Evolutionary conservation across 768 basidiomycete genomes (phyloP), one percentile per base, ranked within the genome.

Genomic region (Termitomyces sp.): DNA sequence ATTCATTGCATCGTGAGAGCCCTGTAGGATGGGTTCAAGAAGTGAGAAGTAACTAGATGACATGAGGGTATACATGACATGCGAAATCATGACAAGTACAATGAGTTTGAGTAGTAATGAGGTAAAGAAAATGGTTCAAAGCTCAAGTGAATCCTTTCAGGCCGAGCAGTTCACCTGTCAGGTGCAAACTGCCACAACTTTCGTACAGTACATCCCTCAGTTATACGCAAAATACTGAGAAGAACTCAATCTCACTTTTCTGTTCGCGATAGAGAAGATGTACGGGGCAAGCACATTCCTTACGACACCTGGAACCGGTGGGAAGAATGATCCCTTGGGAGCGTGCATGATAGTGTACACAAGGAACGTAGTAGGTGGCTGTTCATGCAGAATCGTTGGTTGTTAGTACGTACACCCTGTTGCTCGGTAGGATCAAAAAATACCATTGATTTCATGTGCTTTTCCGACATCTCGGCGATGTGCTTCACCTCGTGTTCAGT

Each of bases 391-490:
- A 32, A 34, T 40, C 16, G 9, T 21, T 16, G 17, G 16, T 23
- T 23, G 8, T 52, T 16, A 53, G 52, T 44, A 40, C n/a, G 19
- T 21, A 17, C 11, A 14, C 8, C 30, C 9, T 27, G n/a, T 5
- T 28, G 8, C 9, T 1, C 28, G 21, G 6, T 19, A 16, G 14
- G 19, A 21, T 11, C n/a, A 12, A 39, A n/a, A n/a, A 46, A 46
- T n/a, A 62, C 63, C 61, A 64, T 62, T 6, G 61, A 58, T 44
- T 60, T 62, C 61, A 64, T 64, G 37, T 62, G 59, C 42, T 48
- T 60, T 30, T 62, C 61, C 3, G 61, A 59, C 37, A 62, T 56
- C 23, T 19, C 56, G 3, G 61, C 55, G 17, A 62, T 60, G 45
- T 60, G 56, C 28, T 60, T 58, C 7, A 62, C 57, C 54, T 64